Evolutionary conservation across 2,329 filamentous ascomycete species (phyloP).

Genomic region (Alternaria solani): DNA sequence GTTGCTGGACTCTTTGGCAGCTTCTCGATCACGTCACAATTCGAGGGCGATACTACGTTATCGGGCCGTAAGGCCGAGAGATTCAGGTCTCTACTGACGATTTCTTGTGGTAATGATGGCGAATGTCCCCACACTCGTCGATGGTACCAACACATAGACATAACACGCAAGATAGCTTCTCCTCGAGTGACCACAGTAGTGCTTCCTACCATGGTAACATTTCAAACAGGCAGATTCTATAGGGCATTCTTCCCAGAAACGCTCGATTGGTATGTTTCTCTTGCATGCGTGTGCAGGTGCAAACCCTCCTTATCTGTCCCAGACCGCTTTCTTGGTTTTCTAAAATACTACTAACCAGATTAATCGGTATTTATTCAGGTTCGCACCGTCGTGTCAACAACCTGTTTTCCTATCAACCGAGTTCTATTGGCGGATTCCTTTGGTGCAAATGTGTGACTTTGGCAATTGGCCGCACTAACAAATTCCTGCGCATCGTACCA

Average conservation of each 20-base stretch:
- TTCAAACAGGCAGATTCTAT: background rate
- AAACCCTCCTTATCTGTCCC: conserved; percentile 2
- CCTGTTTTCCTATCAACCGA: background rate
- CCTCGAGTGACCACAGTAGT: background rate
- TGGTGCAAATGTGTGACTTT: conserved; percentile 1
- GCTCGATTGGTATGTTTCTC: background rate
- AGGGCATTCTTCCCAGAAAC: background rate
- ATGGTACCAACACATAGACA: background rate
- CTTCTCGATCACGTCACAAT: background rate
- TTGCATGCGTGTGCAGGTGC: conserved; percentile 1
- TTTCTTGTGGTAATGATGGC: background rate
- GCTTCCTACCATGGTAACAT: background rate
- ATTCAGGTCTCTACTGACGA: background rate
- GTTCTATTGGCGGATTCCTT: background rate
- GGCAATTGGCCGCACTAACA: background rate
- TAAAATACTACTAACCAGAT: background rate
- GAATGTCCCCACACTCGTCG: background rate
- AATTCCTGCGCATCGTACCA: background rate
- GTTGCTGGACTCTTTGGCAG: background rate
- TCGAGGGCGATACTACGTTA: background rate
- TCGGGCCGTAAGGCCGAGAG: background rate
- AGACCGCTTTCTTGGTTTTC: background rate
- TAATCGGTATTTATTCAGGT: background rate
- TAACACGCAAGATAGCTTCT: background rate
- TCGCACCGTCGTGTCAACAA: background rate